phyloP scores from a whole-genome alignment of 1,284 basidiomycete species.

The Heliocybe sulcata region DNA sequence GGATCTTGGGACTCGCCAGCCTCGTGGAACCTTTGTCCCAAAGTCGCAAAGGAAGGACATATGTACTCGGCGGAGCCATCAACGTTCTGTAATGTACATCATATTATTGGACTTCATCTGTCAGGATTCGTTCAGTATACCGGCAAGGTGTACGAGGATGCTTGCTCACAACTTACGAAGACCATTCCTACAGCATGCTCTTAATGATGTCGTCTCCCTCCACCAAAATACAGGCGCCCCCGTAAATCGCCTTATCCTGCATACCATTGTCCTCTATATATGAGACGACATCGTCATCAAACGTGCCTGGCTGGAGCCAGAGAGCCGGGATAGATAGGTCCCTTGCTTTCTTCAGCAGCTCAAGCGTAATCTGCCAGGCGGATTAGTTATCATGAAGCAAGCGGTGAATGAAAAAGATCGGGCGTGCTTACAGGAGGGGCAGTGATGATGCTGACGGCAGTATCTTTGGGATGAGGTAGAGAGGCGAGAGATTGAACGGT shows the following conservation, averaged over 20 bases:
- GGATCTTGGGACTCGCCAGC: too few species aligned
- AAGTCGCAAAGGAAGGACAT: too few species aligned
- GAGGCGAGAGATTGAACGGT: constrained; percentile 48
- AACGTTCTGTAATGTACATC: too few species aligned
- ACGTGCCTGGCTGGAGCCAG: constrained; percentile 85
- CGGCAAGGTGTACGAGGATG: too few species aligned
- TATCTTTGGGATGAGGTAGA: constrained; percentile 59
- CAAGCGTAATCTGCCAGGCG: constrained; percentile 52
- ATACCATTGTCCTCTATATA: constrained; percentile 50
- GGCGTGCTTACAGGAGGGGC: constrained; percentile 47
- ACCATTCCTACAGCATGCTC: constrained; percentile 12
- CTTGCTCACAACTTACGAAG: neutral
- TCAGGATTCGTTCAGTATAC: too few species aligned
- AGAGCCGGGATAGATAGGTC: constrained; percentile 55
- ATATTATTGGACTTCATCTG: too few species aligned
- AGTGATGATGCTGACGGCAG: constrained; percentile 77
- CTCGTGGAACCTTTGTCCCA: too few species aligned
- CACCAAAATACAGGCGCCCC: constrained; percentile 71
- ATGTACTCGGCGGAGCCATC: too few species aligned
- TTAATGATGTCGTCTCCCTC: constrained; percentile 52
- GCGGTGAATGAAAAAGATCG: neutral
- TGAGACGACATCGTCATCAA: constrained; percentile 44
- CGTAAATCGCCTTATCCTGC: constrained; percentile 55
- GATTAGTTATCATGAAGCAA: neutral
- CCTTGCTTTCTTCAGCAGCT: constrained; percentile 57